Evolutionary conservation across 1,284 basidiomycete genomes (phyloP).

Genomic region (Irpex lacteus): DNA sequence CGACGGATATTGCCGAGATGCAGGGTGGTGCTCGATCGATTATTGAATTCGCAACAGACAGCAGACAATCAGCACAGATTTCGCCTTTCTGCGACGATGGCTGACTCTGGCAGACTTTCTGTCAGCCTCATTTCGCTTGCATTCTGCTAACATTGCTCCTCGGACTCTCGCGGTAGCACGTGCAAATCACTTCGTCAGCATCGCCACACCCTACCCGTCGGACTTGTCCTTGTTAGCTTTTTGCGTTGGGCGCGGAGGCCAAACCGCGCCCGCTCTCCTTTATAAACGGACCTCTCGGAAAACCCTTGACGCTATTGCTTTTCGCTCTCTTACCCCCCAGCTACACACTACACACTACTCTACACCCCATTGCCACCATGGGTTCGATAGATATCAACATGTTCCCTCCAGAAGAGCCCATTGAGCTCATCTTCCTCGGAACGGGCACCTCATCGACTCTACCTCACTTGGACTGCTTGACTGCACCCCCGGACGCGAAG

Average conservation of each 20-base stretch:
- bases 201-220: background rate
- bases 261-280: background rate
- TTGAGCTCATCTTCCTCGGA: slow-evolving; percentile 71
- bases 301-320: slow-evolving; percentile 1
- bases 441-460: slow-evolving; percentile 73
- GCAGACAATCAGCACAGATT: slow-evolving; percentile 1
- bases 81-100: slow-evolving; percentile 1
- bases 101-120: too few relatives aligned
- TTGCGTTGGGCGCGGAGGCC: slow-evolving; percentile 3
- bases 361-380: slow-evolving; percentile 15
- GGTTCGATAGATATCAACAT: slow-evolving; percentile 20
- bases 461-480: slow-evolving; percentile 65
- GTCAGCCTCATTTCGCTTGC: too few relatives aligned
- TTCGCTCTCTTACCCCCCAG: background rate
- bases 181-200: background rate
- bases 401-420: slow-evolving; percentile 17
- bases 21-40: background rate
- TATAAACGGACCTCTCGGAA: background rate
- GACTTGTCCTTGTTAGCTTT: background rate
- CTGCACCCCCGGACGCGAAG: slow-evolving; percentile 44
- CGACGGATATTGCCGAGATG: background rate
- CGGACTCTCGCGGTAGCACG: background rate
- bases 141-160: background rate
- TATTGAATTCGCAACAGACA: background rate
- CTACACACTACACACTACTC: background rate